phyloP scores from a whole-genome alignment of 108 stramenopile species.

The Skeletonema grethae region DNA sequence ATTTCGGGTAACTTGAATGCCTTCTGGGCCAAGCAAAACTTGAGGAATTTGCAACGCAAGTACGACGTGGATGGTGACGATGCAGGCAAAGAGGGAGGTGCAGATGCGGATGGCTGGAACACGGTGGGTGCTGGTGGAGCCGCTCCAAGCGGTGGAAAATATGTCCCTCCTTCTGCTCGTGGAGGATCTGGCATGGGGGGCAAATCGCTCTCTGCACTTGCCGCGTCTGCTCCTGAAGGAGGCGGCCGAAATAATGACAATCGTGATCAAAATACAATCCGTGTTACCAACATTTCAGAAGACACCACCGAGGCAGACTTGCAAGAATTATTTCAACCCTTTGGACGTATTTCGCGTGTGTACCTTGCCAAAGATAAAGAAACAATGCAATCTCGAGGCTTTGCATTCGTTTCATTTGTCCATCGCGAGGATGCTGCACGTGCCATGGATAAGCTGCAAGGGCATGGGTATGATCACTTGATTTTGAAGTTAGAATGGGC shows the following conservation, averaged over 20 bases:
- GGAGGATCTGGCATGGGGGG: conserved; percentile 59
- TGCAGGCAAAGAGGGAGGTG: conserved; percentile 44
- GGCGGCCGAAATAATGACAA: conserved; percentile 51
- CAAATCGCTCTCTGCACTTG: conserved; percentile 57
- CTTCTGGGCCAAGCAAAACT: conserved; percentile 91
- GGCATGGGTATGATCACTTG: conserved; percentile 98
- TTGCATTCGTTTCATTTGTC: conserved; percentile 96
- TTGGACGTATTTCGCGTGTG: conserved; percentile 94
- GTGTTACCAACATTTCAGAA: conserved; percentile 98
- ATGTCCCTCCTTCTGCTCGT: conserved; percentile 80
- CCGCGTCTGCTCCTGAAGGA: conserved; percentile 30
- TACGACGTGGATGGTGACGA: conserved; percentile 80
- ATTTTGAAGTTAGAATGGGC: conserved; percentile 99
- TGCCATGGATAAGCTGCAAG: conserved; percentile 96
- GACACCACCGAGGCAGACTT: conserved; percentile 96
- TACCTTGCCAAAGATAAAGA: conserved; percentile 97
- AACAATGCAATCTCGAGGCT: conserved; percentile 91
- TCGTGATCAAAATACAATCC: conserved; percentile 94
- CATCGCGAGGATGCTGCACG: conserved; percentile 88
- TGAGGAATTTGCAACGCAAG: conserved; percentile 84
- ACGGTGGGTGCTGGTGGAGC: conserved; percentile 64
- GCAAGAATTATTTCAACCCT: conserved; percentile 91
- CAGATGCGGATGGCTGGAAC: conserved; percentile 77
- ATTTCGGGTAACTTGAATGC: conserved; percentile 84
- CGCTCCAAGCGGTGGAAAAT: conserved; percentile 55